Evolutionary conservation across 2,329 filamentous ascomycete genomes (phyloP).

Genomic region (Trichoderma asperellum): DNA sequence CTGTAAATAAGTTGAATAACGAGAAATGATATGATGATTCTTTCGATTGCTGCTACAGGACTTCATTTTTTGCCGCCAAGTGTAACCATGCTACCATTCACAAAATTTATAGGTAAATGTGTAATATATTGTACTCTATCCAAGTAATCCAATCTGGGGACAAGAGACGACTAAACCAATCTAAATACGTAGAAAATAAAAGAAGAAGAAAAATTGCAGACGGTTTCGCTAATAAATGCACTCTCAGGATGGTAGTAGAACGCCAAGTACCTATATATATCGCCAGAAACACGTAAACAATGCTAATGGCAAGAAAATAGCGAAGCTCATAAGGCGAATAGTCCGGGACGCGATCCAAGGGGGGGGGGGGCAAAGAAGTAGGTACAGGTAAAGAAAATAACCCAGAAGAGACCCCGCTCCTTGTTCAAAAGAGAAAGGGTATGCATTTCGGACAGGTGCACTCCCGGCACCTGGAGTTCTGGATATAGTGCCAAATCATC

Average conservation of each 20-base stretch:
- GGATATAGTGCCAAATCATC: slow-evolving; percentile 51
- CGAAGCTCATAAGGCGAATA: background rate
- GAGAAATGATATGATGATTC: background rate
- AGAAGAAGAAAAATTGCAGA: no score
- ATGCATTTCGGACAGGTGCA: background rate
- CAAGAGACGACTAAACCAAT: background rate
- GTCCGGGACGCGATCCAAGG: no score
- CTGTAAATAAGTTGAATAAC: background rate
- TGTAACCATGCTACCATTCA: background rate
- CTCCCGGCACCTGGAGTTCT: slow-evolving; percentile 45
- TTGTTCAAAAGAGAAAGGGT: background rate
- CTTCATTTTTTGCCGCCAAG: no score
- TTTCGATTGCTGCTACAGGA: background rate
- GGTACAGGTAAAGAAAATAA: no score
- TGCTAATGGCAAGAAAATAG: background rate
- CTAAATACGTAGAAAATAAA: no score
- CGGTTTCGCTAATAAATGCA: background rate
- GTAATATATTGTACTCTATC: background rate
- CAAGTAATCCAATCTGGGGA: background rate
- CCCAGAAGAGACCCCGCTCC: background rate
- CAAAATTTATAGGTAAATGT: background rate
- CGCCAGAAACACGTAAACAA: background rate
- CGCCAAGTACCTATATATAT: background rate
- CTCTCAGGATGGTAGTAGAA: background rate
- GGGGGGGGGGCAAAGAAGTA: no score